Percentiles rank a stretch among this genome's conserved stretches.
Conservation (phyloP, 495 filamentous ascomycete species). For the Neurospora sublineolata region DNA sequence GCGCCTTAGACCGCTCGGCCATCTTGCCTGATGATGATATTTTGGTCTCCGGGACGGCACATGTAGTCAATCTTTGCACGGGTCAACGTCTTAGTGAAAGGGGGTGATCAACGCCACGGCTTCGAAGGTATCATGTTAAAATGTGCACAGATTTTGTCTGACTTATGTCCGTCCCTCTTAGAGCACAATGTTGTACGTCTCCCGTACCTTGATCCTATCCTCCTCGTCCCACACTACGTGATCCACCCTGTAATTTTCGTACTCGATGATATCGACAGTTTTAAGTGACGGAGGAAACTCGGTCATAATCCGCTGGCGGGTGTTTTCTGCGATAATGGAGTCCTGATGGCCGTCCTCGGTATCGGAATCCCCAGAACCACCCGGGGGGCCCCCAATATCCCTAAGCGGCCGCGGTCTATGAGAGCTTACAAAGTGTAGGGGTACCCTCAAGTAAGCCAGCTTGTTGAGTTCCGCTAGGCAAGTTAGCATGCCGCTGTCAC, state of each 20-base stretch:
- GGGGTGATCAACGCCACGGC: background rate
- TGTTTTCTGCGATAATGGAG: background rate
- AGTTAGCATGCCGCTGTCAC: background rate
- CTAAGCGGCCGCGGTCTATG: background rate
- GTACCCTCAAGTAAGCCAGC: background rate
- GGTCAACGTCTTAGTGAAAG: background rate
- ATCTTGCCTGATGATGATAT: background rate
- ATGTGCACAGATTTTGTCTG: background rate
- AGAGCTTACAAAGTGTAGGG: background rate
- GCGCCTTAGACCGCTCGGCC: background rate
- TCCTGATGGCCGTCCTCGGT: background rate
- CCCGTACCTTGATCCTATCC: background rate
- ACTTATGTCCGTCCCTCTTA: no score
- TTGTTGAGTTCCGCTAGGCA: background rate
- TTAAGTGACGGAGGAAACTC: background rate
- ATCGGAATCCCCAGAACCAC: background rate
- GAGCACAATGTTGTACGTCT: no score
- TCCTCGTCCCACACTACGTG: accelerated
- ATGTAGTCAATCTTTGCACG: background rate
- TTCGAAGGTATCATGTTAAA: background rate
- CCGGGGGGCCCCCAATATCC: background rate
- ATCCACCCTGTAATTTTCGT: background rate
- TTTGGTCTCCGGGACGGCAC: background rate
- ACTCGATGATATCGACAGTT: background rate
- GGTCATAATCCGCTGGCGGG: background rate